Conservation (phyloP, 2,329 filamentous ascomycete genomes). For the Phoma sp. region DNA sequence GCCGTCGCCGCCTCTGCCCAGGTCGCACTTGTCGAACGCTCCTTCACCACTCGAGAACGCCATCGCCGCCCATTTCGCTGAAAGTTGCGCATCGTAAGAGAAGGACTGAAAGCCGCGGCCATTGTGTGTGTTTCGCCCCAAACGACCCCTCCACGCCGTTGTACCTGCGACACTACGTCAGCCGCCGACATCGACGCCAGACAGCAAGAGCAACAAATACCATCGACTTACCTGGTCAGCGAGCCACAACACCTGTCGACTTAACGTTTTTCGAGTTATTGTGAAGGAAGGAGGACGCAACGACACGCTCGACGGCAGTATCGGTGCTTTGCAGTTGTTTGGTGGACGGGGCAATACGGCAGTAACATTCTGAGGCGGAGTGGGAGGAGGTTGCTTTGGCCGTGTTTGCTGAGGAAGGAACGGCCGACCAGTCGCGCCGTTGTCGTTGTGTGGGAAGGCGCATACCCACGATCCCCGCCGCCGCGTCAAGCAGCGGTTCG, state of each 20-base stretch:
- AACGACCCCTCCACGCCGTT: conserved; percentile 25
- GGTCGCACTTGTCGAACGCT: conserved; percentile 35
- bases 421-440: conserved; percentile 17
- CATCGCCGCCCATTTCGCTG: conserved; percentile 17
- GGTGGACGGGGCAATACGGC: neutral
- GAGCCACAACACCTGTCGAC: conserved; percentile 7
- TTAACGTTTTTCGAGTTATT: neutral
- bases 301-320: neutral
- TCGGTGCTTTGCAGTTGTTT: neutral
- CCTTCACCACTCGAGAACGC: conserved; percentile 20
- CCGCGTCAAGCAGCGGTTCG: conserved; percentile 28
- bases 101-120: conserved; percentile 16
- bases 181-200: conserved; percentile 27
- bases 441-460: conserved; percentile 38
- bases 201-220: conserved; percentile 18
- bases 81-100: conserved; percentile 24
- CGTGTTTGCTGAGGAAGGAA: conserved; percentile 24
- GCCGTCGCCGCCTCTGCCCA: conserved; percentile 27
- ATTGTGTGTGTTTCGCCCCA: conserved; percentile 19
- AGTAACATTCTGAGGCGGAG: conserved; percentile 2
- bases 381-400: conserved; percentile 19
- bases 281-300: conserved; percentile 5
- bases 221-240: conserved; percentile 11
- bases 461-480: conserved; percentile 33
- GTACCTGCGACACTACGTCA: conserved; percentile 35